Base-by-base conservation (phyloP, 345 rosid genomes). In the Syzygium aromaticum region DNA sequence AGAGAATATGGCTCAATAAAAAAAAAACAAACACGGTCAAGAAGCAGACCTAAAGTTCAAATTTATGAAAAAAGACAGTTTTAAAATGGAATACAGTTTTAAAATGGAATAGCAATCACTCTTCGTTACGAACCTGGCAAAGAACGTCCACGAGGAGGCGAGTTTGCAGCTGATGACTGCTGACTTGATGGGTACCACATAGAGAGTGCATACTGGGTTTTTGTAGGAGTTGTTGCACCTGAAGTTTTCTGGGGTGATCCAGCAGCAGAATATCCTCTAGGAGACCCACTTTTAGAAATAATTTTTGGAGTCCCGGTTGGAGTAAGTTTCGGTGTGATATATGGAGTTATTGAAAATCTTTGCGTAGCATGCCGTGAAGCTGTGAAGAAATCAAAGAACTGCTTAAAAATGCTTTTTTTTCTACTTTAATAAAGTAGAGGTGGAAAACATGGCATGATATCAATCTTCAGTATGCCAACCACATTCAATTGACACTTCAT, bases 101-200 rank as follows among this genome's bases (percentile, higher is more conserved):
- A 88, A 27, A 82, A 38, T 46, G 33, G 52, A 33, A 59, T 4
- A 28, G 23, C 11, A 86, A 87, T 14, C 27, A 54, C 84, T 87
- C 49, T 85, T 83, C 84, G 25, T 59, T 43, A 84, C 84, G 85
- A 88, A 97, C 98, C 98, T 93, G 98, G 96, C 84, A 91, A 86
- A 82, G 98, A 85, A 84, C 92, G 96, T 7, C 93, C 91, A 77
- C 95, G 94, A 77, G 99, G 98, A 87, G 98, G 98, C 86, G 99
- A 98, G 91, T 93, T 96, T 87, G 98, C 91, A 40, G 98, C 93
- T 77, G 98, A 98, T 84, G 99, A 94, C 91, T 94, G 97, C 88
- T 96, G 98, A 92, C 99, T 98, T 88, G 98, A 90, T 83, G 97
- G 90, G 86, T 95, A 97, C 98, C 98, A 97, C 85, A 96, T 91